Evolutionary conservation across 768 basidiomycete genomes (phyloP), one percentile per base, ranked within the genome.

Genomic region (Leccinum rimulosum): DNA sequence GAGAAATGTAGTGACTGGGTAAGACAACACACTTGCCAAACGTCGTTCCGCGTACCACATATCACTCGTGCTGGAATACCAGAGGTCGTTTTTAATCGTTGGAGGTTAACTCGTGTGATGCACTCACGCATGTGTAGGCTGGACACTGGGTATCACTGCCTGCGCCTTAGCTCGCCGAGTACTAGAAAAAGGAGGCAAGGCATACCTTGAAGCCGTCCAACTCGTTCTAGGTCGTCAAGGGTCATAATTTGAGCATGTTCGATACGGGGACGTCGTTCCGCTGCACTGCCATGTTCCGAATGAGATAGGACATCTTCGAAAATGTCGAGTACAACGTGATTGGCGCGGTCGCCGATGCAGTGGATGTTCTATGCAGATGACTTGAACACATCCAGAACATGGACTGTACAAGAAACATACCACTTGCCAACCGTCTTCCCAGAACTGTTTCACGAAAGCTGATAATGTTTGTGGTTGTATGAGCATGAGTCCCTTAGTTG

Each of bases 221-320:
- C 79, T 9, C 93, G 80, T 56, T 80, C 70, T 15, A 98, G 66
- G 71, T 98, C 96, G 1, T 80, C 76, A 6, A 69, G 72, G 3
- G 83, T 82, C 75, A 98, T 78, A 50, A 97, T 93, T 71, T 98
- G 96, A 0, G 94, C 89, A 73, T 98, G 96, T 69, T 98, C 96
- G 9, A 97, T 86, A 45, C 96, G 80, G 1, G 93, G 88, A 11
- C 95, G 79, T 70, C 84, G 82, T 54, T 76, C 72, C 63, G 45
- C 74, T 63, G 35, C 69, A 66, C 54, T 64, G 9, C 57, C 66
- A 15, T 50, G 70, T 68, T 56, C 55, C 11, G 66, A 54, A 27
- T 60, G 57, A 3, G 67, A 59, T 10, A 92, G 64, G 3, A 89
- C 76, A 6, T 78, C 73, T 69, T 95, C 91, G 67, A 91, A 95